Base-by-base conservation (phyloP, 2,329 filamentous ascomycete species). In the Hymenoscyphus scutula region DNA sequence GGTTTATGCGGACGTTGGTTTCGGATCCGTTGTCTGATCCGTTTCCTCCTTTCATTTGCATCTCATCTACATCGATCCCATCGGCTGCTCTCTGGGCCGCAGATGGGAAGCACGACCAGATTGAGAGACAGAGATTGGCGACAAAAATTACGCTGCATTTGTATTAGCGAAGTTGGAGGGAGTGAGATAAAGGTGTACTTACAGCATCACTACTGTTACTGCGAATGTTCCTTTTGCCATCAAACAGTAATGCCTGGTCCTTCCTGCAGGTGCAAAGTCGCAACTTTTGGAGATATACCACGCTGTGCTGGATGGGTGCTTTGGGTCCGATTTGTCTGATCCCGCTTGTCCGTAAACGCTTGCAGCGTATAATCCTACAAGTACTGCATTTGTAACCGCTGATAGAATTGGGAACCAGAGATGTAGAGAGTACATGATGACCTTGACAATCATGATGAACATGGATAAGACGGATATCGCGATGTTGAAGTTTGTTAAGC, bases 261-360 rank as follows among this genome's bases (percentile, higher is more conserved):
- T 76, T 64, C 81, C 81, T 5, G 81, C 78, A 59, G 78, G 78
- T 1, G 87, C 86, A 41, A 88, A 80, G 59, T 76, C 79, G 77
- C 90, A 94, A 65, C 84, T 85, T 74, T 89, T 86, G 60, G 83
- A 82, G 69, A 93, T 84, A 74, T 92, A 93, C 90, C 90, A 94
- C 6, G 89, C 83, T 29, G 85, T 81, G 29, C 80, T 79, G 70
- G 87, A 86, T 5, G 82, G 83, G 70, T 87, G 82, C 53, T 79
- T 74, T 5, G 84, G 76, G 74, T 94, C 90, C 67, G 84, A 84
- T 71, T 88, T 84, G 76, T 94, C 90, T 32, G 89, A 87, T 11
- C 88, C 87, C 60, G 89, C 85, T 75, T 93, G 90, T 56, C 88
- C 87, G 74, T 87, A 86, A 63, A 89, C 77, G 75, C 86, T 88